Conservation (phyloP, 1,284 basidiomycete genomes). For the Rugosomyces carneus region DNA sequence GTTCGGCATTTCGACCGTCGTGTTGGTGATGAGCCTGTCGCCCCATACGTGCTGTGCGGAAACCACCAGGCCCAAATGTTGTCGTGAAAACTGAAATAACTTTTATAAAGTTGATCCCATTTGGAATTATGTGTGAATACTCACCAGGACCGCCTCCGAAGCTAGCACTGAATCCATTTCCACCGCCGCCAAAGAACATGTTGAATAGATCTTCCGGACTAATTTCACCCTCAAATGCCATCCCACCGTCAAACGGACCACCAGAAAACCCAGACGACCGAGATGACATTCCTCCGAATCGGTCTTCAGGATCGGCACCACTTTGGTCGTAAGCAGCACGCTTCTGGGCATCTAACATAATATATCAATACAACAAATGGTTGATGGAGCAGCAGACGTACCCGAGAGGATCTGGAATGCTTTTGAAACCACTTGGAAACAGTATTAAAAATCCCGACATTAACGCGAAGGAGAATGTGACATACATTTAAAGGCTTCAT, state of each 20-base stretch:
- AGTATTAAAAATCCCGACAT: conserved; percentile 10
- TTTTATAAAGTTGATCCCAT: conserved; percentile 2
- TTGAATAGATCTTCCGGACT: conserved; percentile 97
- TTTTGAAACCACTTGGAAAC: conserved; percentile 85
- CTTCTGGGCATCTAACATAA: conserved; percentile 73
- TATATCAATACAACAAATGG: conserved; percentile 2
- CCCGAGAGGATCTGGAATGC: conserved; percentile 93
- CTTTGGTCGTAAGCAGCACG: conserved; percentile 84
- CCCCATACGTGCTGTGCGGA: conserved; percentile 57
- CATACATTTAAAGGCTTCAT: conserved; percentile 96
- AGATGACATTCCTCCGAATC: conserved; percentile 64
- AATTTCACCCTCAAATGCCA: conserved; percentile 75
- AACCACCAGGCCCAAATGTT: conserved; percentile 72
- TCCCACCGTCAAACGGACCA: conserved; percentile 43
- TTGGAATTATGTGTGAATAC: conserved; percentile 12
- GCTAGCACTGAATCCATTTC: conserved; percentile 41
- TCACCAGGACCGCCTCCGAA: conserved; percentile 51
- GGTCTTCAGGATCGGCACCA: conserved; percentile 83
- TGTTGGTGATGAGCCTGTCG: conserved; percentile 27
- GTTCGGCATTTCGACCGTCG: conserved; percentile 33
- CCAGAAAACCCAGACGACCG: conserved; percentile 44
- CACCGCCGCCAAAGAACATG: conserved; percentile 92
- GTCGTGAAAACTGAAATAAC: conserved; percentile 59
- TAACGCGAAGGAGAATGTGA: conserved; percentile 1
- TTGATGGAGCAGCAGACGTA: conserved; percentile 20